Evolutionary conservation across 148 eudicot genomes (phyloP).

Genomic region (Rhododendron simsii): DNA sequence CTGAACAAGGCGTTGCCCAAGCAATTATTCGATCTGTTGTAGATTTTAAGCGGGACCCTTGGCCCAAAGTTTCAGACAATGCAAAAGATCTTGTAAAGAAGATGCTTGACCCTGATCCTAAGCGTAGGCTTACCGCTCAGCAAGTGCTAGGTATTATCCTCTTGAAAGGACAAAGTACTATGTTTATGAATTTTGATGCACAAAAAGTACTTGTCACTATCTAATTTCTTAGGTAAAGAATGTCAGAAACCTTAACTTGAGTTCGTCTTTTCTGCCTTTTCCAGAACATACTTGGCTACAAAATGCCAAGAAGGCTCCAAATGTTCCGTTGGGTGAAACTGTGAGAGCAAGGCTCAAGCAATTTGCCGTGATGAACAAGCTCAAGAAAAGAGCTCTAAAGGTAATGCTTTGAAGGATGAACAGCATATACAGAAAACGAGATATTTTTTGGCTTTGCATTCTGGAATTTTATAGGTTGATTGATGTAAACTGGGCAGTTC

Average conservation of each 20-base stretch:
- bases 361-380: slow-evolving; percentile 38
- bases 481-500: neutral
- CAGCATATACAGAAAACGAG: neutral
- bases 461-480: neutral
- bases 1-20: slow-evolving; percentile 67
- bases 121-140: slow-evolving; percentile 45
- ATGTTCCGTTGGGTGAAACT: slow-evolving; percentile 32
- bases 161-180: neutral
- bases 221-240: neutral
- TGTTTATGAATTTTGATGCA: neutral
- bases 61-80: slow-evolving; percentile 57
- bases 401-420: slow-evolving; percentile 10
- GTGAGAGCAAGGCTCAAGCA: slow-evolving; percentile 36
- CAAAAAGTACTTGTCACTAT: neutral
- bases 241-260: neutral
- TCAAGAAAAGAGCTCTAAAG: slow-evolving; percentile 34
- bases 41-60: slow-evolving; percentile 54
- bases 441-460: neutral
- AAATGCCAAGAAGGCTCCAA: slow-evolving; percentile 30
- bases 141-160: slow-evolving; percentile 37
- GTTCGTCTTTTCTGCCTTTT: neutral
- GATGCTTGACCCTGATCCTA: slow-evolving; percentile 57
- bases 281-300: slow-evolving; percentile 37
- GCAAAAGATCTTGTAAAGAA: slow-evolving; percentile 58
- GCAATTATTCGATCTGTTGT: slow-evolving; percentile 49